phyloP scores from a whole-genome alignment of 371 early-diverging fungal species.

The Mortierella sp. region DNA sequence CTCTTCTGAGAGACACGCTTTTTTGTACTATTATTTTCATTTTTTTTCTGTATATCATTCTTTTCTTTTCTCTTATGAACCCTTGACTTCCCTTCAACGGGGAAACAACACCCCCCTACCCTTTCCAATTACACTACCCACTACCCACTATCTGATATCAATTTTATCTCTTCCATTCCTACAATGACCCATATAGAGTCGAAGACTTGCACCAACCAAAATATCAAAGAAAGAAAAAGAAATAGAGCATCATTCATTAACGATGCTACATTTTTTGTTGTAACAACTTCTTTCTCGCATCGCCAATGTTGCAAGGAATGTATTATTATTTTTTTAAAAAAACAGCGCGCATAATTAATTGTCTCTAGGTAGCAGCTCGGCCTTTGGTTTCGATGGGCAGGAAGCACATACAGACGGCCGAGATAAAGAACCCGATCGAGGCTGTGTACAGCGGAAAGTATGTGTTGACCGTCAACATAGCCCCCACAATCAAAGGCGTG shows the following conservation, averaged over 20 bases:
- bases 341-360: neutral
- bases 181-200: too few species aligned
- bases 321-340: neutral
- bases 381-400: constrained; percentile 82
- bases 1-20: neutral
- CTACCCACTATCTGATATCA: neutral
- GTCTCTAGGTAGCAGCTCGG: constrained; percentile 18
- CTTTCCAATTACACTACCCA: neutral
- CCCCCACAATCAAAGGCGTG: constrained; percentile 82
- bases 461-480: constrained; percentile 67
- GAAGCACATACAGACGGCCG: constrained; percentile 72
- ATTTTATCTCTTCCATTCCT: neutral
- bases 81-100: neutral
- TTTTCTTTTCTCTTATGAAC: neutral
- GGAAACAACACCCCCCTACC: neutral
- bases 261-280: too few species aligned
- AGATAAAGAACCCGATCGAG: constrained; percentile 67
- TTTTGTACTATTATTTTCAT: neutral
- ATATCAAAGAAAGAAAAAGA: neutral
- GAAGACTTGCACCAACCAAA: too few species aligned
- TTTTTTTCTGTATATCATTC: constrained; percentile 6
- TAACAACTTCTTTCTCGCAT: too few species aligned
- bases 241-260: neutral
- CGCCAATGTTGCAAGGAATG: too few species aligned
- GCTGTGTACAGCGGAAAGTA: constrained; percentile 80